These are phyloP conservation scores for Knoxia roxburghii DNA, from an alignment of 257 asterid species.

Conservation along the genomic window DNA sequence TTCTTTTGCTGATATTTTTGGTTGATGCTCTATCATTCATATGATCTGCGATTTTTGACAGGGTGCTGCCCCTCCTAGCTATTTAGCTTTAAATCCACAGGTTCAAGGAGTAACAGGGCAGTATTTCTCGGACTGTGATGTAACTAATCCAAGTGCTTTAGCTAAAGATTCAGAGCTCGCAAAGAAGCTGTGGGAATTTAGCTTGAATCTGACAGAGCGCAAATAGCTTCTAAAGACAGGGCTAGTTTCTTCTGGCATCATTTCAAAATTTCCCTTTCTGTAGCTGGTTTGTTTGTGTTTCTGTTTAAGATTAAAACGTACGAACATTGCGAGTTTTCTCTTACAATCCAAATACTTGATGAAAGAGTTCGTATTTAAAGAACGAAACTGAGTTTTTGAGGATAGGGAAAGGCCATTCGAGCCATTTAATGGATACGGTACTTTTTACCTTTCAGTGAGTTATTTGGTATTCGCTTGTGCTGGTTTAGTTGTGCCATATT, in stretches of 20 bases:
- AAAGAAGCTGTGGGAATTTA: constrained; percentile 68
- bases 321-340: neutral
- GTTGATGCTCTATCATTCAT: neutral
- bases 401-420: too few relatives aligned
- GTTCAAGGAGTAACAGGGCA: constrained; percentile 65
- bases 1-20: neutral
- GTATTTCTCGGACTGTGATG: constrained; percentile 54
- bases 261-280: neutral
- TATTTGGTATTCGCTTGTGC: too few relatives aligned
- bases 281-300: neutral
- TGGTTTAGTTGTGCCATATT: too few relatives aligned
- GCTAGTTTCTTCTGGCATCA: neutral
- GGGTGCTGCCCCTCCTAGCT: constrained; percentile 71
- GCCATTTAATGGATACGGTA: too few relatives aligned
- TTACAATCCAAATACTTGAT: neutral
- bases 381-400: too few relatives aligned
- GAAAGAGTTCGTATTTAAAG: neutral
- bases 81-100: constrained; percentile 68
- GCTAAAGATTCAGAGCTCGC: constrained; percentile 55
- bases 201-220: constrained; percentile 41
- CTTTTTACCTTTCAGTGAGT: too few relatives aligned
- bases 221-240: constrained; percentile 18
- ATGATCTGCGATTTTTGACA: neutral
- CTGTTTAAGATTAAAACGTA: neutral
- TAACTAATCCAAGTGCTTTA: constrained; percentile 21